Evolutionary conservation across 805 yeast genomes (phyloP), one percentile per base, ranked within the genome.

Genomic region (Ogataea zsoltii): DNA sequence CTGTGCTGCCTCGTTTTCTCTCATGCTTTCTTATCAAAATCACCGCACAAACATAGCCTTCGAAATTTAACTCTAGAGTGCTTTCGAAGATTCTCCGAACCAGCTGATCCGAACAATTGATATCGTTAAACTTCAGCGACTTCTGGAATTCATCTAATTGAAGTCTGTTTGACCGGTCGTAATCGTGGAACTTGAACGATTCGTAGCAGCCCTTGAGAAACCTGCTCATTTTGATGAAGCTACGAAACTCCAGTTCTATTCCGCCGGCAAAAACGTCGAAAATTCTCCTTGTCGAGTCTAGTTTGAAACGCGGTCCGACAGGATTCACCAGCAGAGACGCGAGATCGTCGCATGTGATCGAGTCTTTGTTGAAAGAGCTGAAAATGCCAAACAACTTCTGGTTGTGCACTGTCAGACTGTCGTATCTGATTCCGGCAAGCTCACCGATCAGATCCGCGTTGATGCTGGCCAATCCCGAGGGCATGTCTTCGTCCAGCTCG

Each of bases 141-240:
- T 45, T 50, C n/a, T 41, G 40, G 30, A 65, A 65, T 41, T 65
- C 69, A 3, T 53, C 48, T 14, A 59, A 52, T 21, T 59, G 61
- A 21, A 65, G 45, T 21, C 44, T 42, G 33, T 58, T 57, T 7
- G 65, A 59, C 4, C 45, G 37, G 43, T 63, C 65, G 2, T 43
- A 44, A 45, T 65, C 68, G 44, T 63, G 60, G 46, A 49, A 57
- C 17, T 51, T 54, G 45, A 65, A 65, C 12, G 65, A 61, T 2
- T 53, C 57, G 41, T 50, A 57, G 47, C 67, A 65, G 3, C 67
- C 67, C 42, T 63, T 60, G 16, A 64, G 28, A 41, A 65, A 65
- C n/a, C 42, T 46, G 36, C 62, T 55, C 41, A 65, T 33, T n/a
- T 51, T 53, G 16, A 65, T 52, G 40, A 65, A 65, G 23, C 53